Conservation (phyloP, 164 flowering plant genomes). For the Protea cynaroides region DNA sequence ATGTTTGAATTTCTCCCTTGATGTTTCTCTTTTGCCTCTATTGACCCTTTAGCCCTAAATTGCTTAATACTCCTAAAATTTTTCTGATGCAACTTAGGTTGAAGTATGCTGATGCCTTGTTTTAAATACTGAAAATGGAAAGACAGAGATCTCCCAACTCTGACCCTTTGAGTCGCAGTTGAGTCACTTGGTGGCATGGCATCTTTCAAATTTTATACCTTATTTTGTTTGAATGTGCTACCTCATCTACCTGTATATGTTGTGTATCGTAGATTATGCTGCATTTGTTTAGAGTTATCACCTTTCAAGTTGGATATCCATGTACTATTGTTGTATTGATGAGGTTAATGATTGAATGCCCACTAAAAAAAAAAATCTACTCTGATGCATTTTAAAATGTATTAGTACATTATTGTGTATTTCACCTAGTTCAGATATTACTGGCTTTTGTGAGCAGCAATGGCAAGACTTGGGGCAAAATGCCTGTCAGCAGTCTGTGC, state of each 20-base stretch:
- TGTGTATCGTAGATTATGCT: too few species aligned
- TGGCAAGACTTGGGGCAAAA: slow-evolving; percentile 79
- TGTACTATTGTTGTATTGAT: too few species aligned
- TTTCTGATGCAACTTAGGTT: too few species aligned
- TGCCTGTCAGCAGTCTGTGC: slow-evolving; percentile 87
- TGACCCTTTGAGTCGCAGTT: not conserved
- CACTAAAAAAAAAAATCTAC: not conserved
- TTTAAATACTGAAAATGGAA: not conserved
- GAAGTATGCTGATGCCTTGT: too few species aligned
- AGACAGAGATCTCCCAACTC: not conserved
- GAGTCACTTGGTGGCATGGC: not conserved
- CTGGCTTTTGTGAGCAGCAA: slow-evolving; percentile 40
- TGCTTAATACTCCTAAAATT: too few species aligned
- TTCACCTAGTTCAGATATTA: slow-evolving; percentile 5
- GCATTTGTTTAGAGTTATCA: too few species aligned
- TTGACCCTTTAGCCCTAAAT: too few species aligned
- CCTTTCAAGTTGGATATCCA: too few species aligned
- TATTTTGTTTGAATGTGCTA: not conserved
- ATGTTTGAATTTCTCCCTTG: too few species aligned
- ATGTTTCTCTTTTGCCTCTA: too few species aligned
- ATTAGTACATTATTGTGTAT: slow-evolving; percentile 7
- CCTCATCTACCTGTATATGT: not conserved
- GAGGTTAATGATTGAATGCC: too few species aligned
- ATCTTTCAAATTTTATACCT: not conserved
- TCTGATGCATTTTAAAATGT: too few species aligned